These are phyloP conservation scores for Aspergillus felis DNA, from an alignment of 2,329 filamentous ascomycete genomes.

Conservation along the genomic window DNA sequence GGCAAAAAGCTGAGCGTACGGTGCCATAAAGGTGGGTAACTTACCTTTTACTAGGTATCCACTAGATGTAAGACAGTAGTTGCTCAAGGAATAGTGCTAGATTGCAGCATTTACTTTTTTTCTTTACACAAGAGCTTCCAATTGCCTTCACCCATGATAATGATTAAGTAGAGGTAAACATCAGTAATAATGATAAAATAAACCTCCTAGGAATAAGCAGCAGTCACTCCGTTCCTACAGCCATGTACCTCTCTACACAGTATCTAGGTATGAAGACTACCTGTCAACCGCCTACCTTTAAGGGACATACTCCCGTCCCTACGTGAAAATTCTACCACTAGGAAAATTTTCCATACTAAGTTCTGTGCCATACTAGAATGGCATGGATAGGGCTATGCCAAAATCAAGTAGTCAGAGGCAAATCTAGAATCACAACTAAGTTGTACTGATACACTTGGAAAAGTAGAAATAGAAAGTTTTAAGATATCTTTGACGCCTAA, in stretches of 20 bases:
- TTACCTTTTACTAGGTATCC: neutral
- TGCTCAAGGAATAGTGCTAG: neutral
- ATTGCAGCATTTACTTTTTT: neutral
- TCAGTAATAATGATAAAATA: neutral
- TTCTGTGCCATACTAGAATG: neutral
- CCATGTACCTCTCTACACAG: neutral
- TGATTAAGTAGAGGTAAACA: too few relatives aligned
- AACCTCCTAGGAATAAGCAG: neutral
- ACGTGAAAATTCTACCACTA: neutral
- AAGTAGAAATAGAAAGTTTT: too few relatives aligned
- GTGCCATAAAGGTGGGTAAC: neutral
- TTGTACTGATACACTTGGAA: too few relatives aligned
- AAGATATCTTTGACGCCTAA: neutral
- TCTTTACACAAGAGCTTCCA: neutral
- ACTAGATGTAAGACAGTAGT: neutral
- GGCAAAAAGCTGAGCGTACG: neutral
- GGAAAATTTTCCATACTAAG: neutral
- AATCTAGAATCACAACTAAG: neutral
- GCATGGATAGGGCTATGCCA: too few relatives aligned
- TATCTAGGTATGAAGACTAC: neutral
- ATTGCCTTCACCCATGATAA: neutral
- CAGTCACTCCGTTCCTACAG: neutral
- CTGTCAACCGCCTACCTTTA: neutral
- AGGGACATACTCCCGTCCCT: neutral
- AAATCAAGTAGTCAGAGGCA: neutral